Conservation (phyloP, 331 rosid genomes). For the Malus hybrid region DNA sequence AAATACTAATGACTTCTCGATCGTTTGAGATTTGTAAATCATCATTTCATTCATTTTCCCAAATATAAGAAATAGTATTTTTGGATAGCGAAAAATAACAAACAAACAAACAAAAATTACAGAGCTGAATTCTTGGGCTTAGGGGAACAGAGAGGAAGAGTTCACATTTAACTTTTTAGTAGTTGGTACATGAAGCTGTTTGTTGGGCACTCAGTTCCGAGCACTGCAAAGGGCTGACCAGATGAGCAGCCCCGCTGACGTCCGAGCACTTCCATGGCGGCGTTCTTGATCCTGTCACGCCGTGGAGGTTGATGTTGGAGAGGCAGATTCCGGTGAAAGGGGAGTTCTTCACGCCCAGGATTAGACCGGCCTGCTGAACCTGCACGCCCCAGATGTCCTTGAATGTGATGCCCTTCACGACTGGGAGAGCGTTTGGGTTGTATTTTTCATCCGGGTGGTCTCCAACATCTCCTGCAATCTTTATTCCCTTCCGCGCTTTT, state of each 20-base stretch:
- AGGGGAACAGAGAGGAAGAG: background rate
- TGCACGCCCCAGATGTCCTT: constrained; percentile 68
- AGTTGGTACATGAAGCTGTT: constrained; percentile 38
- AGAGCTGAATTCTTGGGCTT: background rate
- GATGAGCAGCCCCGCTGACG: constrained; percentile 40
- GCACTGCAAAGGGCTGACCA: constrained; percentile 72
- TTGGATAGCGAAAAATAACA: background rate
- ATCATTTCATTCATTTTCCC: background rate
- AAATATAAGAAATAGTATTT: background rate
- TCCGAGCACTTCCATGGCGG: constrained; percentile 31
- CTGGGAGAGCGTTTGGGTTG: constrained; percentile 70
- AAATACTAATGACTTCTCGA: background rate
- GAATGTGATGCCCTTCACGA: constrained; percentile 55
- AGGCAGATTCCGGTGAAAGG: constrained; percentile 76
- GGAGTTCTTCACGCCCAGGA: constrained; percentile 47
- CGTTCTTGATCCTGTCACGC: constrained; percentile 36
- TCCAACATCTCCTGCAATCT: constrained; percentile 72
- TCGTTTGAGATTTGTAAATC: background rate
- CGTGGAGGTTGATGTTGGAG: constrained; percentile 53
- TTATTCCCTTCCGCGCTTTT: constrained; percentile 55
- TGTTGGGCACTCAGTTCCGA: constrained; percentile 38
- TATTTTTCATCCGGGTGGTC: constrained; percentile 66
- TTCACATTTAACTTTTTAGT: background rate
- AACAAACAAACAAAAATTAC: too few relatives aligned
- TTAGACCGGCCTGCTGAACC: constrained; percentile 71